Percentiles rank a stretch among this genome's conserved stretches.
Evolutionary conservation across 2,329 filamentous ascomycete genomes (phyloP).

Genomic region (Escovopsis sp.): DNA sequence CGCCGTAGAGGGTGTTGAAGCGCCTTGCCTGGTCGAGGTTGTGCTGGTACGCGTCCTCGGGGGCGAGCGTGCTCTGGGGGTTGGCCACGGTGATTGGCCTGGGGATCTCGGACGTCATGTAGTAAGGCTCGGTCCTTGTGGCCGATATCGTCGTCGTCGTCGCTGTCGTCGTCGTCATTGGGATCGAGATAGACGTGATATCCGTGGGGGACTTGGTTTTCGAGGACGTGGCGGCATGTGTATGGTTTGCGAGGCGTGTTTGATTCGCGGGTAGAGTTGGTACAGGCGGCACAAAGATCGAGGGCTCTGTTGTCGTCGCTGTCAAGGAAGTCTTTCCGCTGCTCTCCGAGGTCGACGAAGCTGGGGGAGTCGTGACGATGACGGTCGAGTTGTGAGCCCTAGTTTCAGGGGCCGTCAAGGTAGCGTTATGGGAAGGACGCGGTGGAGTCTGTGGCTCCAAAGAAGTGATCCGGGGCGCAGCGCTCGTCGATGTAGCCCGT

Average conservation of each 20-base stretch:
- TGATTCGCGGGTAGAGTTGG: no score
- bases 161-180: neutral
- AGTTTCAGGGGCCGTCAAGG: neutral
- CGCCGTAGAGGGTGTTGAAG: conserved; percentile 33
- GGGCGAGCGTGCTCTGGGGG: conserved; percentile 20
- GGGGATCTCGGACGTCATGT: neutral
- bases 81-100: conserved; percentile 7
- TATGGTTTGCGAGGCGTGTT: no score
- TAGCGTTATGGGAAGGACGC: neutral
- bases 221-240: neutral
- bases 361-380: neutral
- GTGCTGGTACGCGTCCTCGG: conserved; percentile 25
- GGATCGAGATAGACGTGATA: neutral
- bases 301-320: neutral
- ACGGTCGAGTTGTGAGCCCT: neutral
- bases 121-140: neutral
- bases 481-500: neutral
- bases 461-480: neutral
- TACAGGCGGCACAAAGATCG: no score
- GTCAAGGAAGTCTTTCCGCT: neutral
- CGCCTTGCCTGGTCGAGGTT: conserved; percentile 30
- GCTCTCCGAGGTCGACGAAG: neutral
- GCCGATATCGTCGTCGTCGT: neutral
- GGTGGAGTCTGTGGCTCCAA: neutral
- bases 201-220: neutral